These are phyloP conservation scores for Juglanconis juglandina DNA, from an alignment of 2,329 filamentous ascomycete genomes.

Conservation along the genomic window DNA sequence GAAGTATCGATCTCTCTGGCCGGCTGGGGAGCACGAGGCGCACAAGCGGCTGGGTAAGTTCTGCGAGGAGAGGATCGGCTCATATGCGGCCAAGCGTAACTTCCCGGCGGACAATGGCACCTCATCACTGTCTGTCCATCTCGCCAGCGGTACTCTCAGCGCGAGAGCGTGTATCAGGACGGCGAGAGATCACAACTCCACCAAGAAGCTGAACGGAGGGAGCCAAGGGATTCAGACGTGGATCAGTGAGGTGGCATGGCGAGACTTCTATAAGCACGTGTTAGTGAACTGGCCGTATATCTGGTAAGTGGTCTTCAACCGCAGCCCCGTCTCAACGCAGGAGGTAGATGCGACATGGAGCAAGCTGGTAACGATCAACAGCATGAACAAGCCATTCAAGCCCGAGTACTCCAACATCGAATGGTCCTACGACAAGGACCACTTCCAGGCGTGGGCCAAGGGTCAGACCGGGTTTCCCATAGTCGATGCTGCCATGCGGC, in stretches of 20 bases:
- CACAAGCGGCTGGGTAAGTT: slow-evolving; percentile 62
- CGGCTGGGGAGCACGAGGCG: slow-evolving; percentile 73
- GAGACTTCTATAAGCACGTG: slow-evolving; percentile 86
- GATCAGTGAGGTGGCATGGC: slow-evolving; percentile 82
- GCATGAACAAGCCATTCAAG: slow-evolving; percentile 66
- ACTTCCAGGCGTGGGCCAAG: slow-evolving; percentile 69
- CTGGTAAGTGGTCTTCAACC: slow-evolving; percentile 44
- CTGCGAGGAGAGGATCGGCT: slow-evolving; percentile 57
- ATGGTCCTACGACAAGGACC: slow-evolving; percentile 71
- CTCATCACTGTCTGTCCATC: slow-evolving; percentile 68
- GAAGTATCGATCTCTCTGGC: slow-evolving; percentile 61
- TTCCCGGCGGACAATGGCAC: slow-evolving; percentile 62
- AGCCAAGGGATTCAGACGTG: slow-evolving; percentile 65
- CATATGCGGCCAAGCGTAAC: slow-evolving; percentile 65
- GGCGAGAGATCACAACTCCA: slow-evolving; percentile 61
- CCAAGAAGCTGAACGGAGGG: slow-evolving; percentile 64
- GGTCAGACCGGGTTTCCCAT: slow-evolving; percentile 78
- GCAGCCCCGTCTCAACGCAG: not conserved
- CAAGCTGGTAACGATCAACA: slow-evolving; percentile 21
- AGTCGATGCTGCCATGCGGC: slow-evolving; percentile 83
- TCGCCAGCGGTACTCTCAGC: slow-evolving; percentile 62
- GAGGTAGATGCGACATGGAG: not conserved
- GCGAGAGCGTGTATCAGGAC: slow-evolving; percentile 60
- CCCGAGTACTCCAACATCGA: slow-evolving; percentile 77
- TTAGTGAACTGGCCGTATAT: slow-evolving; percentile 81